phyloP scores from a whole-genome alignment of 257 asterid genomes.

The Cynanchum wilfordii region DNA sequence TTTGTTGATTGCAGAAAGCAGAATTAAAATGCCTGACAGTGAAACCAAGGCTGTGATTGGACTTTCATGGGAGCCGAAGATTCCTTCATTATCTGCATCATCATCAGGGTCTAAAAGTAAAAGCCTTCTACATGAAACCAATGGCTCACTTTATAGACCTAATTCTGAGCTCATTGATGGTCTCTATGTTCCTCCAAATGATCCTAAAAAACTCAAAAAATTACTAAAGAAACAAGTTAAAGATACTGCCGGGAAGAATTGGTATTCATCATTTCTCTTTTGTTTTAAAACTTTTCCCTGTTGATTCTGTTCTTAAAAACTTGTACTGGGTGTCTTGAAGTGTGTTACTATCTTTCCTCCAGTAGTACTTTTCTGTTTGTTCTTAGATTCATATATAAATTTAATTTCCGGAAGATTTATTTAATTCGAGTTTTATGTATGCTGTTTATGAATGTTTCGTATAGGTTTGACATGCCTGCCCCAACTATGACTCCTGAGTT shows the following conservation, averaged over 20 bases:
- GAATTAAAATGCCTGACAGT: not conserved
- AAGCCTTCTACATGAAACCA: conserved; percentile 6
- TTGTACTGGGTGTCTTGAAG: not conserved
- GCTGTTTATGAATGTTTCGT: not conserved
- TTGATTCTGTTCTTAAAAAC: not conserved
- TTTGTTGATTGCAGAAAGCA: not conserved
- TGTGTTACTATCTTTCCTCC: not conserved
- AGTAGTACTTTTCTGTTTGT: not conserved
- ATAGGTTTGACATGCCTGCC: conserved; percentile 96
- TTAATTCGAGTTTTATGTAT: not conserved
- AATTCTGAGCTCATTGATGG: conserved; percentile 69
- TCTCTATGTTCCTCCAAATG: conserved; percentile 74
- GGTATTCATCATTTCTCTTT: conserved; percentile 28
- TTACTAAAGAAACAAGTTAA: conserved; percentile 57
- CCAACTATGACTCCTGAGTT: conserved; percentile 82
- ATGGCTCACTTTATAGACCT: conserved; percentile 35
- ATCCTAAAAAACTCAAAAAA: conserved; percentile 67
- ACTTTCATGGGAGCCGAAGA: conserved; percentile 71
- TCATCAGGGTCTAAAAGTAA: conserved; percentile 4
- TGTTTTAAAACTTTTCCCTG: not conserved
- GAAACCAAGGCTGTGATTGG: conserved; percentile 34
- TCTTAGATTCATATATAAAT: not conserved
- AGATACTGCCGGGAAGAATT: conserved; percentile 83
- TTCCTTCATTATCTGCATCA: conserved; percentile 30
- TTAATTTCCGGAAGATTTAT: not conserved